phyloP scores from a whole-genome alignment of 345 rosid genomes.

The Angophora floribunda region DNA sequence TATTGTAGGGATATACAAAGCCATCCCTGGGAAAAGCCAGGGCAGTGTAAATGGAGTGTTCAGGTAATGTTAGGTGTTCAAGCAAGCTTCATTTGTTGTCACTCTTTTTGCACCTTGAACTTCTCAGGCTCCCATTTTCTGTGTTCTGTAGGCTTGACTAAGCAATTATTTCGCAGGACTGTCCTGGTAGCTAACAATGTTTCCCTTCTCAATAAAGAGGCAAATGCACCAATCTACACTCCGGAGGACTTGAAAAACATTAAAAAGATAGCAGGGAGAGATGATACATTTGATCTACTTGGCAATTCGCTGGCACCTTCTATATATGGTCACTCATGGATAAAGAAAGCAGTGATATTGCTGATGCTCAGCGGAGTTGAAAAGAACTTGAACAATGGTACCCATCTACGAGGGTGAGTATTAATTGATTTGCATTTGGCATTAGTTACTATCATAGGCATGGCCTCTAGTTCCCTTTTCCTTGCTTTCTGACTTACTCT shows the following conservation, averaged over 20 bases:
- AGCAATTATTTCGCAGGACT: conserved; percentile 44
- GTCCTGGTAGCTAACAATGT: conserved; percentile 87
- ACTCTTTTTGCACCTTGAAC: background rate
- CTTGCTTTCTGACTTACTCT: background rate
- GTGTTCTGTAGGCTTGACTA: background rate
- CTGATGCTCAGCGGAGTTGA: conserved; percentile 96
- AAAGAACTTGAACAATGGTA: conserved; percentile 90
- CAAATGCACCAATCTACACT: conserved; percentile 87
- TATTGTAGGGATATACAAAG: conserved; percentile 85
- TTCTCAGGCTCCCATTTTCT: background rate
- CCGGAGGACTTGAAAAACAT: conserved; percentile 73
- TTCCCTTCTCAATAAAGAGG: conserved; percentile 88
- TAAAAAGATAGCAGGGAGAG: conserved; percentile 81
- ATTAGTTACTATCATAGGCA: background rate
- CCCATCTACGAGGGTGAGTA: conserved; percentile 94
- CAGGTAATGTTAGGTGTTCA: conserved; percentile 35
- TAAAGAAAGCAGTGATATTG: conserved; percentile 88
- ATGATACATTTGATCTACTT: conserved; percentile 82
- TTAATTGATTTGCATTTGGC: background rate
- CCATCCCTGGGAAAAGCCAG: conserved; percentile 90
- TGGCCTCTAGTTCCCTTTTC: background rate
- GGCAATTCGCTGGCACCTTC: conserved; percentile 93
- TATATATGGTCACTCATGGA: conserved; percentile 94
- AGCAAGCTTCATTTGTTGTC: background rate
- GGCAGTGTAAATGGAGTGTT: conserved; percentile 97